Base-by-base conservation (phyloP, 306 rosid species). In the Lithocarpus polystachyus region DNA sequence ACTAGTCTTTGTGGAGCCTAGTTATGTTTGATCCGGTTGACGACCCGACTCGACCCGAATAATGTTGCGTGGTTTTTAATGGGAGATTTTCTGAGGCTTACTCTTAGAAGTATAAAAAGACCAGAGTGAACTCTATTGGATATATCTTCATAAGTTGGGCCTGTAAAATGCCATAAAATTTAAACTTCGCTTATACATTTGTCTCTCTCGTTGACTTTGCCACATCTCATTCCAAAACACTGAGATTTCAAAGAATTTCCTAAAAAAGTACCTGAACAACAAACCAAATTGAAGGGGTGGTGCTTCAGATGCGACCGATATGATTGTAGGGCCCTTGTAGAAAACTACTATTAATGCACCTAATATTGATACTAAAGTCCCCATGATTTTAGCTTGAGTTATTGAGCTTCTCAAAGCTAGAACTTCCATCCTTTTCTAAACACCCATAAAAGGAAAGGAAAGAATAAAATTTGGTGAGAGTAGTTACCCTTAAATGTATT, bases 341-440 rank as follows among this genome's bases (percentile, higher is more conserved):
- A 89, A 84, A 74, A 89, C 83, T 52, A 87, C 86, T 19, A 77
- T 29, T 6, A 86, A 68, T 68, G 93, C 93, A 69, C 96, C 96
- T 75, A 79, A 54, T 77, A 91, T 51, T 1, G 88, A 91, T 55
- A 89, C 52, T 6, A 22, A 20, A 0, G 91, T 80, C 0, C 93
- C 96, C 29, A 86, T 28, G 56, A 89, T 77, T 82, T 91, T 91
- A 20, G 88, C 84, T 52, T 37, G 80, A 72, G 86, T 82, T 37
- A 89, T 84, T 77, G 81, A 62, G 72, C 88, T 82, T 84, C 86
- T 77, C 67, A 79, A n/a, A 77, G 60, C 82, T 33, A 80, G 29
- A 23, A 77, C 81, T 75, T 89, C 90, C 89, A 87, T 91, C 89
- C 96, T 91, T 75, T 40, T 64, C 23, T 11, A 54, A 5, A 24